Conservation (phyloP, 495 filamentous ascomycete species). For the Cenococcum geophilum region DNA sequence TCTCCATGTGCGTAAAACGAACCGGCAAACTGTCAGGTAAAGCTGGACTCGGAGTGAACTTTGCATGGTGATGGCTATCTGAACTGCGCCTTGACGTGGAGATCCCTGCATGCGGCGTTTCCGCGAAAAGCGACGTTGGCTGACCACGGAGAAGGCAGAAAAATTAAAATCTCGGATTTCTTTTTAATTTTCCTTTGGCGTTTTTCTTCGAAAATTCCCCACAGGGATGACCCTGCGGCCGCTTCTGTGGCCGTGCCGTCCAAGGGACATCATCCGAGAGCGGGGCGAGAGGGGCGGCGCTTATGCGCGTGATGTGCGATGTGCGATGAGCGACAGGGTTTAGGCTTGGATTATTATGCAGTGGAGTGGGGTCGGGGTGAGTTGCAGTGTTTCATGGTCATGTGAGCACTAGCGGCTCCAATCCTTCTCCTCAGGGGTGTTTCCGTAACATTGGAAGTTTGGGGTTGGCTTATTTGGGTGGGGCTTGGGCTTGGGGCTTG, state of each 20-base stretch:
- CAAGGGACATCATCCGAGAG: background rate
- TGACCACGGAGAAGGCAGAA: background rate
- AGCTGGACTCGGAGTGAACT: no score
- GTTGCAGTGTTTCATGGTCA: conserved; percentile 25
- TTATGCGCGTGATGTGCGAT: conserved; percentile 2
- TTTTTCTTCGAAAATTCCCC: background rate
- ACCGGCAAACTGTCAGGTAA: no score
- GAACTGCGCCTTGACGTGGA: no score
- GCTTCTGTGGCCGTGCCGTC: background rate
- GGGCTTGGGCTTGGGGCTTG: no score
- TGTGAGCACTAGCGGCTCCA: conserved; percentile 21
- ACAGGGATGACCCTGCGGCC: background rate
- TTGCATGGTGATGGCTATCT: no score
- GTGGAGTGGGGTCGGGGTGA: conserved; percentile 14
- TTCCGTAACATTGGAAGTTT: background rate
- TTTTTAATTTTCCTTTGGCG: background rate
- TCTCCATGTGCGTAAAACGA: no score
- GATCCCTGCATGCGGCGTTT: no score
- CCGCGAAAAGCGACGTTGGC: no score
- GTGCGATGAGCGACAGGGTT: background rate
- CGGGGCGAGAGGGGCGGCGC: background rate
- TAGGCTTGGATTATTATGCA: background rate
- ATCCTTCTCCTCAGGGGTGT: background rate
- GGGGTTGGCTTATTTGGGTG: background rate
- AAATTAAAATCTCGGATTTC: background rate